phyloP scores from a whole-genome alignment of 2,329 filamentous ascomycete genomes.

The Alternaria incomplexa region DNA sequence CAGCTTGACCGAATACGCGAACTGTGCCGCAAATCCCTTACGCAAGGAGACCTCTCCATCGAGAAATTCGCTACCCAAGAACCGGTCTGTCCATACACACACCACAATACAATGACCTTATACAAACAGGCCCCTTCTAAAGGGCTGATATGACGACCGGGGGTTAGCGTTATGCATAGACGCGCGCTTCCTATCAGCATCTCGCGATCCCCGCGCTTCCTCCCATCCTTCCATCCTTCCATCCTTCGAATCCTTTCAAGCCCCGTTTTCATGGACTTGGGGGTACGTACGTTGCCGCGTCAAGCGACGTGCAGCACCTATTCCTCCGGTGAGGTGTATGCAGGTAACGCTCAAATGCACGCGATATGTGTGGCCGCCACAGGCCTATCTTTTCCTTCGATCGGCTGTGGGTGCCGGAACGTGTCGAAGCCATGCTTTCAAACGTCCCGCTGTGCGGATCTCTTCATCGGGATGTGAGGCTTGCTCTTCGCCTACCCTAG shows the following conservation, averaged over 20 bases:
- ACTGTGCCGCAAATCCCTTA: conserved; percentile 3
- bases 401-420: neutral
- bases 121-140: neutral
- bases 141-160: neutral
- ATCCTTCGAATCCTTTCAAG: neutral
- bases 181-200: neutral
- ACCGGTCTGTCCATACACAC: neutral
- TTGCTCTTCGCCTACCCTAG: neutral
- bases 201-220: neutral
- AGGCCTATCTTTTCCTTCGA: neutral
- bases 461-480: neutral
- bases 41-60: neutral
- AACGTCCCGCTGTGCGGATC: neutral
- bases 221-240: neutral
- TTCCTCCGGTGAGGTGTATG: neutral
- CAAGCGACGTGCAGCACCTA: neutral
- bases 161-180: neutral
- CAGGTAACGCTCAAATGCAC: neutral
- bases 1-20: neutral
- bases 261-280: neutral
- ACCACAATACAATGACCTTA: neutral
- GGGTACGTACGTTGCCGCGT: neutral
- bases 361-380: neutral
- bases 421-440: neutral
- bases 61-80: neutral